Evolutionary conservation across 306 rosid species (phyloP).

Genomic region (Inga leiocalycina): DNA sequence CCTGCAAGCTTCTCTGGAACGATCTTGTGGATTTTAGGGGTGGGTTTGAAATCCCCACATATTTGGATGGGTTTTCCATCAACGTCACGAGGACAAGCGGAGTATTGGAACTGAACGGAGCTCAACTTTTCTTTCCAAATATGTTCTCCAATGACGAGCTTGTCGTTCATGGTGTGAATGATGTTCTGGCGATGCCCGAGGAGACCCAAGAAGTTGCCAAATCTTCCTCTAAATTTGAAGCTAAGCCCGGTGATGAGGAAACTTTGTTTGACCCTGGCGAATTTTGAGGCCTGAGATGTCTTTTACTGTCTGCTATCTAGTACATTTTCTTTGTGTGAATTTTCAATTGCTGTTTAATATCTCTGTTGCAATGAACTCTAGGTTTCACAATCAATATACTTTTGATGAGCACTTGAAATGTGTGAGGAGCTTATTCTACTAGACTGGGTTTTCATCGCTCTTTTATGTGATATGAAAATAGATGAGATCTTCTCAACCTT

Average conservation of each 20-base stretch:
- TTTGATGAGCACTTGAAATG: background rate
- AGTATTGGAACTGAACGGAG: slow-evolving; percentile 60
- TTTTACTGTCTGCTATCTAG: background rate
- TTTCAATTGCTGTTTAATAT: slow-evolving; percentile 14
- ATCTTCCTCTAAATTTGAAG: slow-evolving; percentile 1
- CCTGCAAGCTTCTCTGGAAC: slow-evolving; percentile 66
- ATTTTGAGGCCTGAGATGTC: slow-evolving; percentile 38
- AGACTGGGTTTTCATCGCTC: slow-evolving; percentile 18
- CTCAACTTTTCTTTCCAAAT: slow-evolving; percentile 56
- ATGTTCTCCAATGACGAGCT: slow-evolving; percentile 51
- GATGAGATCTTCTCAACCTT: background rate
- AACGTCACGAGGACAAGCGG: slow-evolving; percentile 50
- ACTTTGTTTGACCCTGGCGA: slow-evolving; percentile 41
- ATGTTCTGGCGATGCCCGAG: slow-evolving; percentile 38
- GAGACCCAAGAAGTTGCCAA: slow-evolving; percentile 7
- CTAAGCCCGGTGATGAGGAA: slow-evolving; percentile 11
- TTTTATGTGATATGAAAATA: background rate
- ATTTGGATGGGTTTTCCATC: slow-evolving; percentile 57
- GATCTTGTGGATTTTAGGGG: slow-evolving; percentile 52
- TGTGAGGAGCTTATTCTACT: background rate
- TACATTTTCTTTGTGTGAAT: background rate
- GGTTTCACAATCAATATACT: background rate
- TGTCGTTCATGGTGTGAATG: slow-evolving; percentile 74
- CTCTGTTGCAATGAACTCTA: background rate
- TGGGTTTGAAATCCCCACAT: slow-evolving; percentile 55